A percentile compares a stretch with the other conserved stretches of the same genome.
phyloP scores from a whole-genome alignment of 768 basidiomycete genomes.

The Tylopilus plumbeoviolaceoides region DNA sequence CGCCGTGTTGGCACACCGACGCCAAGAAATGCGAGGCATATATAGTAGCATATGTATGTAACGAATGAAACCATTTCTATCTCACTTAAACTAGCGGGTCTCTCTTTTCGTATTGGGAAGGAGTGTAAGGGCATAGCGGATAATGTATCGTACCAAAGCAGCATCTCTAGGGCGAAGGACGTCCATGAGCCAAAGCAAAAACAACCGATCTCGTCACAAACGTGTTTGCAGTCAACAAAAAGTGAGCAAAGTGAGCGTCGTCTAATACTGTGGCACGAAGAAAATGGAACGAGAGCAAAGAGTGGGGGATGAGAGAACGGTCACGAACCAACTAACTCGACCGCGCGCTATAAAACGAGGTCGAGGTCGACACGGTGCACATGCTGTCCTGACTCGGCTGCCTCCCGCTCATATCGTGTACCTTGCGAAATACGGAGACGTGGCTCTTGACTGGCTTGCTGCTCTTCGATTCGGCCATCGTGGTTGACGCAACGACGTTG shows the following conservation, averaged over 20 bases:
- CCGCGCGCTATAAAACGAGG: slow-evolving; percentile 30
- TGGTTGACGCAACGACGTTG: background rate
- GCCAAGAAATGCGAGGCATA: background rate
- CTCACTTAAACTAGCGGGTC: background rate
- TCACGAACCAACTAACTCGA: slow-evolving; percentile 28
- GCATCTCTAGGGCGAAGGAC: background rate
- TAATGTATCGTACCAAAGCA: slow-evolving; percentile 1
- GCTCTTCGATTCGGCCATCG: background rate
- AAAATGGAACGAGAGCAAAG: background rate
- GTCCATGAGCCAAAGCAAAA: background rate
- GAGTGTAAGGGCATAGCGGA: background rate
- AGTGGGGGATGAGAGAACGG: no score
- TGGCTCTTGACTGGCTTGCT: slow-evolving; percentile 8
- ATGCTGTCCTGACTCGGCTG: slow-evolving; percentile 28
- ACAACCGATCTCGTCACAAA: slow-evolving; percentile 1
- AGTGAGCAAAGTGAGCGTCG: background rate
- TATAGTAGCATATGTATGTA: background rate
- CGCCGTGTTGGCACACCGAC: background rate
- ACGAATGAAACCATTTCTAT: background rate
- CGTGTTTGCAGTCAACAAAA: background rate
- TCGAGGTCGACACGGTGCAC: slow-evolving; percentile 18
- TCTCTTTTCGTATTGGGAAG: background rate
- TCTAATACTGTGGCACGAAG: background rate
- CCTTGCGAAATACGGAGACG: slow-evolving; percentile 9
- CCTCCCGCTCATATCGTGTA: slow-evolving; percentile 2